Evolutionary conservation across 208 protist genomes (phyloP), one percentile per base, ranked within the genome.

Genomic region (Leishmania amazonensis): DNA sequence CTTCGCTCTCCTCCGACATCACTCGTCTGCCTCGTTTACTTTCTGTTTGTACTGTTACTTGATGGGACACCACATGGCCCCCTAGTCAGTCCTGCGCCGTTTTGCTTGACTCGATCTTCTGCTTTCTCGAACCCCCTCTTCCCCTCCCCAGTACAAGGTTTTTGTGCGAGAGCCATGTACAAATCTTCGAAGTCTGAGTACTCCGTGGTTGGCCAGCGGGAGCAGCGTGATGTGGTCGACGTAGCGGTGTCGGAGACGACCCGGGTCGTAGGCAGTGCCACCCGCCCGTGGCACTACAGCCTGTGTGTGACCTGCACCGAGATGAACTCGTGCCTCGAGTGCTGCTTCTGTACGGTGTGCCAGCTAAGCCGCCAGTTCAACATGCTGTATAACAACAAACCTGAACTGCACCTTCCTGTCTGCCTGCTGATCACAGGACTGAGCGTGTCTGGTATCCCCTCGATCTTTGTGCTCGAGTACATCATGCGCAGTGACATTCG

Each of bases 321-420:
- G 19, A 83, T 82, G 60, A 78, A 85, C 62, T 90, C 84, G 38
- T 90, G 77, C 71, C 24, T 87, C 1, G 87, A 90, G 78, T 64
- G 81, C n/a, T 84, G n/a, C 62, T 78, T 53, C 58, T 90, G 84
- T 58, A 70, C 47, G 3, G 47, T 78, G 38, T 90, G 83, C 72
- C 86, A 89, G 74, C 62, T 90, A 42, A 86, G 81, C 51, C 84
- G 87, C 40, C 87, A 90, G 73, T 84, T 75, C 79, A 90, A 90
- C 75, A 86, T 90, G 87, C 21, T 90, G 3, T 88, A 85, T 40
- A 81, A 88, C 81, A 42, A 62, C 19, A 64, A 38, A 28, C 64
- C 85, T 1, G 62, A 84, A 24, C 47, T 88, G n/a, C 76, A 83
- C 54, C 19, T 81, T 38, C 80, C 78, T 13, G 49, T 81, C 54